These are phyloP conservation scores for Aspergillus glaucus DNA, from an alignment of 2,329 filamentous ascomycete genomes.

Conservation along the genomic window DNA sequence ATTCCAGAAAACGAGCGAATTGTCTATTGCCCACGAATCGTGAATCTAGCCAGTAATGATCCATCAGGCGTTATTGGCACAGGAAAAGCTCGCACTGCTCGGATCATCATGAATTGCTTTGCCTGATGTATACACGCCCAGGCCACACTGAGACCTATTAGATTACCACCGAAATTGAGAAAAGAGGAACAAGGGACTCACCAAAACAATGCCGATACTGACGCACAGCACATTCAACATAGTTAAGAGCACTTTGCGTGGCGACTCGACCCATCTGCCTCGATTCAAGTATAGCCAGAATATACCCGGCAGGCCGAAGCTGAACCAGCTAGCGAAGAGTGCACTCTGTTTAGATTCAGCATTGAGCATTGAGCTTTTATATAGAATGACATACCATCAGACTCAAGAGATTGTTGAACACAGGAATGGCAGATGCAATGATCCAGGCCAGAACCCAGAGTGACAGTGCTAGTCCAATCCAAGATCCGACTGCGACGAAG, in stretches of 20 bases:
- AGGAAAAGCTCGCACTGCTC: constrained; percentile 10
- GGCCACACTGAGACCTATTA: constrained; percentile 5
- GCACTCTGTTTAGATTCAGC: constrained; percentile 28
- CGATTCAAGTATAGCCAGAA: constrained; percentile 22
- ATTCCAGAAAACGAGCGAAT: too few species aligned
- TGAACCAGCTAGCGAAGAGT: constrained; percentile 60
- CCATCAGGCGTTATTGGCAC: constrained; percentile 9
- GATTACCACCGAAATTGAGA: not conserved
- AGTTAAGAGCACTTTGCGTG: constrained; percentile 14
- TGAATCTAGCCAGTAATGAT: not conserved
- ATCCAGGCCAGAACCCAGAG: constrained; percentile 58
- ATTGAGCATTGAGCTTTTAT: constrained; percentile 13
- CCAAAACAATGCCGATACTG: constrained; percentile 6
- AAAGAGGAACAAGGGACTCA: constrained; percentile 1
- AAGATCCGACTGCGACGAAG: constrained; percentile 45
- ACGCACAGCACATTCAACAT: constrained; percentile 6
- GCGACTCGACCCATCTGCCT: constrained; percentile 13
- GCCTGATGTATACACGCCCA: constrained; percentile 12
- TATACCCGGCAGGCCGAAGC: constrained; percentile 24
- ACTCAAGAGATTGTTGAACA: constrained; percentile 57
- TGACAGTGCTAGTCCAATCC: constrained; percentile 49
- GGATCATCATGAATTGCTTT: constrained; percentile 13
- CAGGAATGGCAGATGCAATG: constrained; percentile 60
- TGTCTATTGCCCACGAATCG: too few species aligned
- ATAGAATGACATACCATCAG: constrained; percentile 38